These are phyloP conservation scores for Cairneyella variabilis DNA, from an alignment of 495 filamentous ascomycete genomes.

Conservation along the genomic window DNA sequence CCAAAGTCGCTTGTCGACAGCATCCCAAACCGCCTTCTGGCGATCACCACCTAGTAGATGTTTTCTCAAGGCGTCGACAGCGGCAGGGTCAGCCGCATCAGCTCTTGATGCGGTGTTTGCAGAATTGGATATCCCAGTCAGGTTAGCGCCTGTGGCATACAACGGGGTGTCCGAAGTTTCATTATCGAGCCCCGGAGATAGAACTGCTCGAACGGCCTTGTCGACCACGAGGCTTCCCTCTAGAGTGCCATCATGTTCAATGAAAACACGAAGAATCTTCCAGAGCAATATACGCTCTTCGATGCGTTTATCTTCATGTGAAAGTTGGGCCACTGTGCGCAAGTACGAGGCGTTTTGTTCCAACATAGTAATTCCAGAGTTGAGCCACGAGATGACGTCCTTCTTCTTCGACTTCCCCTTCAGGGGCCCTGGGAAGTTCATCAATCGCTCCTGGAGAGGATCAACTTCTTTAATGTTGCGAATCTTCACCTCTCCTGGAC, in stretches of 20 bases:
- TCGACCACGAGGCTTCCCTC: slow-evolving; percentile 73
- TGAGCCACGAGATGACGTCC: slow-evolving; percentile 81
- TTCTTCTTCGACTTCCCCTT: slow-evolving; percentile 93
- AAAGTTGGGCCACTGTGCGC: slow-evolving; percentile 25
- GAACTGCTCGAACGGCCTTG: slow-evolving; percentile 63
- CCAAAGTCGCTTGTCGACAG: slow-evolving; percentile 92
- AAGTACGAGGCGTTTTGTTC: slow-evolving; percentile 50
- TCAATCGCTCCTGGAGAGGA: slow-evolving; percentile 63
- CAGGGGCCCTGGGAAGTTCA: slow-evolving; percentile 85
- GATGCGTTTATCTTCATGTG: slow-evolving; percentile 60
- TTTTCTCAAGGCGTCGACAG: slow-evolving; percentile 62
- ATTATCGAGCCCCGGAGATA: slow-evolving; percentile 60
- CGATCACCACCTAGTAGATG: slow-evolving; percentile 74
- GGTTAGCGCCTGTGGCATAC: slow-evolving; percentile 30
- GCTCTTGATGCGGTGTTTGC: slow-evolving; percentile 29
- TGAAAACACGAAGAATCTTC: slow-evolving; percentile 75
- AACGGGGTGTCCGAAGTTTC: slow-evolving; percentile 26
- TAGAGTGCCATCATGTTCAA: slow-evolving; percentile 81
- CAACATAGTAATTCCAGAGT: slow-evolving; percentile 63
- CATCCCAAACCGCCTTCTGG: slow-evolving; percentile 89
- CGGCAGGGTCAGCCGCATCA: slow-evolving; percentile 63
- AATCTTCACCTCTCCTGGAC: slow-evolving; percentile 78
- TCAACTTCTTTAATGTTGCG: slow-evolving; percentile 64
- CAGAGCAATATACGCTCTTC: slow-evolving; percentile 83
- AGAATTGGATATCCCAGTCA: slow-evolving; percentile 23